Evolutionary conservation across 1,284 basidiomycete genomes (phyloP).

Genomic region (Agaricales sp.): DNA sequence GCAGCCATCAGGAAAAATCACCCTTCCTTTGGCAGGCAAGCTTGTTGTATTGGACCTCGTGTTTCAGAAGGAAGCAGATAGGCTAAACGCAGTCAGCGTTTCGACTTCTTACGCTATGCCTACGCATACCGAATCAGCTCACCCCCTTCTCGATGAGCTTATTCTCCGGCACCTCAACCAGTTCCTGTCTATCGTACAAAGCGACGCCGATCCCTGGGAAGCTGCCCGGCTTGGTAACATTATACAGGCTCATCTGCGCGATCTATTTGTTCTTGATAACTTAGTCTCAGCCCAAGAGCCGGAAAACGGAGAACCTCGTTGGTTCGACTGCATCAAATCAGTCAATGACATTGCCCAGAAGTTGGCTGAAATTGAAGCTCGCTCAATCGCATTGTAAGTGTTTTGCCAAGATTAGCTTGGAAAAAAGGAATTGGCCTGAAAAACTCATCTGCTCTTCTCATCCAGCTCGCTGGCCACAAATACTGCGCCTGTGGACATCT

Average conservation of each 20-base stretch:
- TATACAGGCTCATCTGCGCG: slow-evolving; percentile 47
- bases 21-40: slow-evolving; percentile 60
- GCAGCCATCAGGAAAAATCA: slow-evolving; percentile 38
- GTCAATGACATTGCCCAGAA: slow-evolving; percentile 37
- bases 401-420: background rate
- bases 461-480: slow-evolving; percentile 26
- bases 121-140: slow-evolving; percentile 36
- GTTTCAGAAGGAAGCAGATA: slow-evolving; percentile 34
- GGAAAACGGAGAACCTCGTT: slow-evolving; percentile 54
- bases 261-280: slow-evolving; percentile 61
- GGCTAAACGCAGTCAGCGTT: slow-evolving; percentile 38
- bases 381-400: slow-evolving; percentile 40
- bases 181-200: slow-evolving; percentile 50
- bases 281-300: slow-evolving; percentile 38
- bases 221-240: slow-evolving; percentile 35
- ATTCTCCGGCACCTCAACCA: slow-evolving; percentile 40
- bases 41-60: slow-evolving; percentile 70
- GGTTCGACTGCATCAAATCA: slow-evolving; percentile 59
- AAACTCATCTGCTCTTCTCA: too few relatives aligned
- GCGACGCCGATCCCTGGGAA: slow-evolving; percentile 36
- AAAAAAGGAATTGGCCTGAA: too few relatives aligned
- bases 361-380: slow-evolving; percentile 44
- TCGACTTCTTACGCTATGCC: slow-evolving; percentile 68
- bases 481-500: slow-evolving; percentile 52
- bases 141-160: slow-evolving; percentile 52